Percentiles rank a stretch among this genome's conserved stretches.
Conservation (phyloP, 441 rosid species). For the Populus trichocarpa region DNA sequence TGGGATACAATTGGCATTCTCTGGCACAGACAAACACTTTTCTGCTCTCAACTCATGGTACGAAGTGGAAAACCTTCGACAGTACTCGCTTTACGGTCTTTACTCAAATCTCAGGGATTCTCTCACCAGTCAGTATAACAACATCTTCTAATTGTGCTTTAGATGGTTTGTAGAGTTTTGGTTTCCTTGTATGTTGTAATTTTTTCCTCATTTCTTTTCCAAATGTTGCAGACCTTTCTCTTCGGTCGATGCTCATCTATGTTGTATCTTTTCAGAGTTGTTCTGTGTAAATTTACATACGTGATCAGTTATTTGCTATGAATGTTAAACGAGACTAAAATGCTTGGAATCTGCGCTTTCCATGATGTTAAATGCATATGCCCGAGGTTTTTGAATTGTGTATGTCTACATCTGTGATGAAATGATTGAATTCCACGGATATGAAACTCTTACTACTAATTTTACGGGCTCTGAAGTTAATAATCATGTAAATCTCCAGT, state of each 20-base stretch:
- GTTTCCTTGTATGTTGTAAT: conserved; percentile 14
- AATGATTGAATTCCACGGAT: too few species aligned
- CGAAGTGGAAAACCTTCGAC: conserved; percentile 82
- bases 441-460: too few species aligned
- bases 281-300: neutral
- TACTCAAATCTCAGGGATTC: conserved; percentile 76
- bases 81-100: conserved; percentile 83
- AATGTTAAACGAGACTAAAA: neutral
- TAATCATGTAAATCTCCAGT: too few species aligned
- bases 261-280: conserved; percentile 14
- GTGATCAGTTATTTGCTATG: neutral
- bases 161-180: conserved; percentile 18
- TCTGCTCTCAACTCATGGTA: conserved; percentile 89
- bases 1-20: conserved; percentile 91
- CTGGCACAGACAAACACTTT: conserved; percentile 93
- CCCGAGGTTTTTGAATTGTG: neutral
- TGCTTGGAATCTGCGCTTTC: neutral
- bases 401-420: neutral
- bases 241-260: conserved; percentile 8
- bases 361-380: neutral
- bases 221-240: neutral
- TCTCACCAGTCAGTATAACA: conserved; percentile 59
- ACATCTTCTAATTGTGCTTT: conserved; percentile 47
- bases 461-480: too few species aligned
- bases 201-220: conserved; percentile 8